These are phyloP conservation scores for Termitomyces eurrhizus DNA, from an alignment of 768 basidiomycete species.

Conservation along the genomic window DNA sequence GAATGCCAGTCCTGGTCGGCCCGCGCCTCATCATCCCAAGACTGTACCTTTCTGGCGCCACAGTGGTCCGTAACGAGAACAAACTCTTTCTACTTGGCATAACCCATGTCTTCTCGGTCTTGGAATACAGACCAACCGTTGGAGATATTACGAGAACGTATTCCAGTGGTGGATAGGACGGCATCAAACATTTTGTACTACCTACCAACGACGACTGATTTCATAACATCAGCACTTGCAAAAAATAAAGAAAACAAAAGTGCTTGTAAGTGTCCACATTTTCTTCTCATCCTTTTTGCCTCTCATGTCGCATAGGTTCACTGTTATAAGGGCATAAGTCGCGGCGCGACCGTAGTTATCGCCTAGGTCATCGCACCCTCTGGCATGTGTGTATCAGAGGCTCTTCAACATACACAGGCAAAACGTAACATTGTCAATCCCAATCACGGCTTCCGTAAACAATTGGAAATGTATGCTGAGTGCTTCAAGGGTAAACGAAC, in stretches of 20 bases:
- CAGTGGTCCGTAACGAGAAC: constrained; percentile 46
- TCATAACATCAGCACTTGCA: constrained; percentile 29
- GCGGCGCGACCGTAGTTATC: constrained; percentile 72
- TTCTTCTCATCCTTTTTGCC: not conserved
- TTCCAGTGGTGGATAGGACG: constrained; percentile 36
- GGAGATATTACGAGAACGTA: constrained; percentile 34
- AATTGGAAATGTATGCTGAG: constrained; percentile 42
- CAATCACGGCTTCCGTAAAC: constrained; percentile 62
- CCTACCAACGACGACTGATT: constrained; percentile 32
- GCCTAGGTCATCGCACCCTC: constrained; percentile 62
- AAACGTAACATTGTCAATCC: constrained; percentile 61
- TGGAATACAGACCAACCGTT: constrained; percentile 48
- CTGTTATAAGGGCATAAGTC: constrained; percentile 71
- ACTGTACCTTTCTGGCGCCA: constrained; percentile 62
- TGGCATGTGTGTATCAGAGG: constrained; percentile 47
- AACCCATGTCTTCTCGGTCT: constrained; percentile 68
- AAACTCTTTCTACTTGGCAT: constrained; percentile 55
- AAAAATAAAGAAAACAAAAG: constrained; percentile 32
- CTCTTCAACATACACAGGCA: constrained; percentile 50
- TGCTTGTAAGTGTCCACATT: constrained; percentile 27
- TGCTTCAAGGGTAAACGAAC: constrained; percentile 19
- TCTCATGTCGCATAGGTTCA: constrained; percentile 52
- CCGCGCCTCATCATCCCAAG: constrained; percentile 37
- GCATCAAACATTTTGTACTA: constrained; percentile 30
- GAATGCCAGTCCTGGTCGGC: constrained; percentile 10